Evolutionary conservation across 176 grass and related monocot genomes (phyloP).

Genomic region (Elymus sibiricus): DNA sequence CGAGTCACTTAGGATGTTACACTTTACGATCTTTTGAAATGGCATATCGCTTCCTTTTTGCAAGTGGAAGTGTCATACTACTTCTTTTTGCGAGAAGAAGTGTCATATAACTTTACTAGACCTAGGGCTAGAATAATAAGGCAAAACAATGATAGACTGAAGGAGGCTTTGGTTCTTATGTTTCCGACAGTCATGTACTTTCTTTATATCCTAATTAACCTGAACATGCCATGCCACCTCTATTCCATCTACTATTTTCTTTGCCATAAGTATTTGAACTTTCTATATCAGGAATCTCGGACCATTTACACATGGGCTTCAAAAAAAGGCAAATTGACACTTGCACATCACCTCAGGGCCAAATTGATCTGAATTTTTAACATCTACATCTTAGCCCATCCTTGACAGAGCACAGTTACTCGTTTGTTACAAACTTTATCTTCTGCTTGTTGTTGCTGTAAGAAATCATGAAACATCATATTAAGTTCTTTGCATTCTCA

Average conservation of each 20-base stretch:
- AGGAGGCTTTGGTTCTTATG: neutral
- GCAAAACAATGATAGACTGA: neutral
- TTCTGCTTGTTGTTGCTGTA: too few relatives aligned
- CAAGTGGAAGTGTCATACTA: slow-evolving; percentile 16
- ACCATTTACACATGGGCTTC: too few relatives aligned
- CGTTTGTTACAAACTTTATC: too few relatives aligned
- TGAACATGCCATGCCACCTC: neutral
- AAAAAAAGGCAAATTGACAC: too few relatives aligned
- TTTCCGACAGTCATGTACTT: neutral
- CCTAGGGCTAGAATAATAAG: slow-evolving; percentile 24
- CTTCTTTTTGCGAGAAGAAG: neutral
- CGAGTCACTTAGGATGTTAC: neutral
- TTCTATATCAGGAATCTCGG: too few relatives aligned
- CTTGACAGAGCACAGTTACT: too few relatives aligned
- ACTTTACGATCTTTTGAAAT: neutral
- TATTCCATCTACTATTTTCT: neutral
- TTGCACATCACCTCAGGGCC: too few relatives aligned
- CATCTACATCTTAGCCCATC: too few relatives aligned
- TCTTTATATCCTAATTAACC: neutral
- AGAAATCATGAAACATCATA: too few relatives aligned
- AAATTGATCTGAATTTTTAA: too few relatives aligned
- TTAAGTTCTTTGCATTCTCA: too few relatives aligned
- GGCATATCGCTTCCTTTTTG: neutral
- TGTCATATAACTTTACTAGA: neutral
- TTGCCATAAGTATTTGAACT: neutral